Percentiles rank a stretch among this genome's conserved stretches.
Conservation (phyloP, 768 basidiomycete genomes). For the Fomitopsis serialis region DNA sequence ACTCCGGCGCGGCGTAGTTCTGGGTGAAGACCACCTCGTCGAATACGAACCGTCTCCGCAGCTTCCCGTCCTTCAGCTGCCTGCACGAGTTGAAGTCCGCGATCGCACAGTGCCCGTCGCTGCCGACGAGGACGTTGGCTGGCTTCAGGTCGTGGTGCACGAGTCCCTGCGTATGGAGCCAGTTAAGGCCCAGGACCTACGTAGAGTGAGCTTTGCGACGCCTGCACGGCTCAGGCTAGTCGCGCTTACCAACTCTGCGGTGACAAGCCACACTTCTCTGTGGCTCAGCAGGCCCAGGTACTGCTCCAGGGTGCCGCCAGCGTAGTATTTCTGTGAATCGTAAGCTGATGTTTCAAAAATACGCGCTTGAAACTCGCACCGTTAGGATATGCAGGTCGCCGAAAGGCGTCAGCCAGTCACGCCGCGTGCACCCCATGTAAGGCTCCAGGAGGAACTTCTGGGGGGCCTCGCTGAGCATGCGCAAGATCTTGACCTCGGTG, state of each 20-base stretch:
- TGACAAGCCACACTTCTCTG: constrained; percentile 6
- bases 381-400: constrained; percentile 17
- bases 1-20: constrained; percentile 21
- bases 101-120: constrained; percentile 37
- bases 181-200: constrained; percentile 23
- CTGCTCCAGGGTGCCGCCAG: constrained; percentile 14
- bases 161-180: constrained; percentile 45
- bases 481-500: constrained; percentile 17
- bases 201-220: background rate
- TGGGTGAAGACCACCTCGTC: constrained; percentile 12
- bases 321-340: constrained; percentile 10
- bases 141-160: constrained; percentile 58
- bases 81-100: constrained; percentile 45
- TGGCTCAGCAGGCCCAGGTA: constrained; percentile 3
- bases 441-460: constrained; percentile 14
- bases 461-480: background rate
- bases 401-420: constrained; percentile 10
- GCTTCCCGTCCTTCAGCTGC: constrained; percentile 33
- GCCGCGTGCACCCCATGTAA: background rate
- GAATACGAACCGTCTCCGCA: background rate
- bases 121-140: constrained; percentile 39
- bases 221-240: background rate
- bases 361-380: background rate
- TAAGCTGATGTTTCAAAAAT: background rate
- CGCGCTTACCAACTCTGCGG: constrained; percentile 20